Evolutionary conservation across 495 filamentous ascomycete species (phyloP).

Genomic region (Hypoxylon lienhwacheense): DNA sequence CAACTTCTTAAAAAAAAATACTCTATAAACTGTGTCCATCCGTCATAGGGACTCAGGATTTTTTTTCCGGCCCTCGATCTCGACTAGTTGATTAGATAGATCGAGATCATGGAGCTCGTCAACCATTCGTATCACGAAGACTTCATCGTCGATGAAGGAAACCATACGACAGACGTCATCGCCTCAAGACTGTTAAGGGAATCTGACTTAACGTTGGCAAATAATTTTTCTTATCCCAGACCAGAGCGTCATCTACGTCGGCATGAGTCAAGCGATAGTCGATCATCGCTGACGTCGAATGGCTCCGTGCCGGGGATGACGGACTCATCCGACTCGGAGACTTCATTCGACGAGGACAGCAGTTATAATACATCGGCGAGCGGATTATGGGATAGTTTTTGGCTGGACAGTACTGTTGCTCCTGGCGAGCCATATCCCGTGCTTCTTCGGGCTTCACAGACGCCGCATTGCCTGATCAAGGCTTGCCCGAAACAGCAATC

Average conservation of each 20-base stretch:
- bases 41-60: conserved; percentile 30
- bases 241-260: conserved; percentile 22
- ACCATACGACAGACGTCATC: conserved; percentile 8
- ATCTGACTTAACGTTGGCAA: conserved; percentile 20
- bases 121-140: conserved; percentile 22
- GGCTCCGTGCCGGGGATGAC: conserved; percentile 38
- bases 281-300: conserved; percentile 32
- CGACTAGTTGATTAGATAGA: conserved; percentile 19
- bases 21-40: conserved; percentile 36
- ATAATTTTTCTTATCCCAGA: conserved; percentile 36
- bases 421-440: conserved; percentile 28
- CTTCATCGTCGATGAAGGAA: background rate
- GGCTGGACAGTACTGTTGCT: conserved; percentile 18
- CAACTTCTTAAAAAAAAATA: conserved; percentile 17
- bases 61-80: conserved; percentile 15
- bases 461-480: conserved; percentile 15
- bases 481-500: conserved; percentile 2
- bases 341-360: conserved; percentile 35
- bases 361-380: conserved; percentile 34
- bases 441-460: conserved; percentile 19
- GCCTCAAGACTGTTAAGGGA: conserved; percentile 14
- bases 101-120: conserved; percentile 31
- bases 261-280: conserved; percentile 33
- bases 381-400: conserved; percentile 39
- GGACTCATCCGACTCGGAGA: conserved; percentile 38